phyloP scores from a whole-genome alignment of 2,329 filamentous ascomycete genomes.

The Lachnellula hyalina region DNA sequence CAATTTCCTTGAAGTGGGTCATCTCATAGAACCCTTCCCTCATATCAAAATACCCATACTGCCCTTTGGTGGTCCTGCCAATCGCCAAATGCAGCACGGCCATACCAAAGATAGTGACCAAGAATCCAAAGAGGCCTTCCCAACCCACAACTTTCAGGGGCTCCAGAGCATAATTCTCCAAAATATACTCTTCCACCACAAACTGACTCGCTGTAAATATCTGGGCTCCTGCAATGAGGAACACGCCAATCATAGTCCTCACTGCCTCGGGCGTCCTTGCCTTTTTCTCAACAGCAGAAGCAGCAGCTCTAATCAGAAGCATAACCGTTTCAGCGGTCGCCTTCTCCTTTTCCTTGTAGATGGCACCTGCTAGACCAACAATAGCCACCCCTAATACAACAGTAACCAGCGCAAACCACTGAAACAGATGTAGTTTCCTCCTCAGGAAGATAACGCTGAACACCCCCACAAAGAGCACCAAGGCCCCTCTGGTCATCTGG shows the following conservation, averaged over 20 bases:
- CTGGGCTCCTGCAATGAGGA: conserved; percentile 89
- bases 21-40: conserved; percentile 81
- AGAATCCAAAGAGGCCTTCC: conserved; percentile 90
- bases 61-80: conserved; percentile 68
- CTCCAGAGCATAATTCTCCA: conserved; percentile 66
- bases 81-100: conserved; percentile 70
- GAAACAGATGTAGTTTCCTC: conserved; percentile 74
- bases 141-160: conserved; percentile 90
- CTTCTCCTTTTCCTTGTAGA: conserved; percentile 58
- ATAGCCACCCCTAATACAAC: conserved; percentile 85
- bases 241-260: conserved; percentile 72
- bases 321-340: conserved; percentile 30
- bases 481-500: conserved; percentile 93
- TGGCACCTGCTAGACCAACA: conserved; percentile 82
- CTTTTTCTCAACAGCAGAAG: conserved; percentile 37
- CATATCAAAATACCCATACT: conserved; percentile 84
- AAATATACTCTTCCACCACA: conserved; percentile 89
- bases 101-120: conserved; percentile 74
- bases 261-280: conserved; percentile 51
- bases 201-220: conserved; percentile 97
- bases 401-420: conserved; percentile 83
- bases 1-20: conserved; percentile 63
- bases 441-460: conserved; percentile 91
- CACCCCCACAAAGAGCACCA: conserved; percentile 91
- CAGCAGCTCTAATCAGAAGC: conserved; percentile 35